A percentile compares a stretch with the other conserved stretches of the same genome.
Evolutionary conservation across 2,329 filamentous ascomycete species (phyloP).

Genomic region (Scytalidium lignicola): DNA sequence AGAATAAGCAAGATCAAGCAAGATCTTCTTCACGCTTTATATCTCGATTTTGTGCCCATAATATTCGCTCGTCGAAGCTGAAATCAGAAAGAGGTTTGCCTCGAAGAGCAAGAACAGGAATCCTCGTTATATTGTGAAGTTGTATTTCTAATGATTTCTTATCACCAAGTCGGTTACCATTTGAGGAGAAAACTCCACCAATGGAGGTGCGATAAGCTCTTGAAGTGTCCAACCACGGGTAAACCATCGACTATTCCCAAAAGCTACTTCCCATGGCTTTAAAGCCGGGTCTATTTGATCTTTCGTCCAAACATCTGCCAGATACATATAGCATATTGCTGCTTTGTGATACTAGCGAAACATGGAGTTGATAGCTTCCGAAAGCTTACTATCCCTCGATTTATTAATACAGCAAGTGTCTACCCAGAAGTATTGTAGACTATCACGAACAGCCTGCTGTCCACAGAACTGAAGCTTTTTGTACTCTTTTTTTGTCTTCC

Average conservation of each 20-base stretch:
- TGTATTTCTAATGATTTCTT: slow-evolving; percentile 15
- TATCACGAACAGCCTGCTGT: slow-evolving; percentile 6
- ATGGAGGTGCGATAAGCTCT: slow-evolving; percentile 3
- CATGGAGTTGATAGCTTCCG: slow-evolving; percentile 20
- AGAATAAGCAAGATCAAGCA: slow-evolving; percentile 39
- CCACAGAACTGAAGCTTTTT: slow-evolving; percentile 2
- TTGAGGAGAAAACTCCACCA: slow-evolving; percentile 9
- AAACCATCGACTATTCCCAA: slow-evolving; percentile 8
- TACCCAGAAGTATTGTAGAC: slow-evolving; percentile 6
- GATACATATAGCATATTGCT: slow-evolving; percentile 10
- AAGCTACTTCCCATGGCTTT: slow-evolving; percentile 8
- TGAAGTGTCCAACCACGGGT: slow-evolving; percentile 6
- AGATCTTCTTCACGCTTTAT: slow-evolving; percentile 34
- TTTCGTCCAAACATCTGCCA: slow-evolving; percentile 10
- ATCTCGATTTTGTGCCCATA: slow-evolving; percentile 32
- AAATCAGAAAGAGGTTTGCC: slow-evolving; percentile 10
- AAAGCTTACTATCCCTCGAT: slow-evolving; percentile 8
- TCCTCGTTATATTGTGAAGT: slow-evolving; percentile 24
- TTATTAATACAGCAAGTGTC: slow-evolving; percentile 18
- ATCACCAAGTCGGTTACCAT: slow-evolving; percentile 7
- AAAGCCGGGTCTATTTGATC: slow-evolving; percentile 6
- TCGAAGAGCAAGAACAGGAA: slow-evolving; percentile 18
- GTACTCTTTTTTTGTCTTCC: slow-evolving; percentile 6
- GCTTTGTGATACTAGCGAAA: slow-evolving; percentile 17
- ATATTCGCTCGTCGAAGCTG: slow-evolving; percentile 22